Evolutionary conservation across 1,284 basidiomycete species (phyloP), one percentile per base, ranked within the genome.

Genomic region (Boletus hoseneyae): DNA sequence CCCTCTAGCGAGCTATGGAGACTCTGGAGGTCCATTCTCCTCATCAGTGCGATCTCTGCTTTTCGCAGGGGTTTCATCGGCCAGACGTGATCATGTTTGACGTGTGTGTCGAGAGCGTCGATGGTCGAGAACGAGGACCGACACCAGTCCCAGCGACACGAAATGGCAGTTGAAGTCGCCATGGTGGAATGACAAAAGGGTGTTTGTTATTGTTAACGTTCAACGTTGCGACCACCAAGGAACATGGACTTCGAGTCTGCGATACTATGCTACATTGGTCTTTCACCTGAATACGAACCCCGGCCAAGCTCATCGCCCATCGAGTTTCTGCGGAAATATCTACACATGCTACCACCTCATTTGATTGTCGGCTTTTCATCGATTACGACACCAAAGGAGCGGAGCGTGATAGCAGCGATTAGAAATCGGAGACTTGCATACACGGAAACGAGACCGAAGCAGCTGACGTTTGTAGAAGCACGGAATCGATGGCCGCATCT

Each of bases 361-460:
- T 65, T 89, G 16, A 69, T 81, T 15, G 52, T 60, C 7, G 70
- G 72, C 33, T 89, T 86, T 68, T 80, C 82, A n/a, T 57, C 65
- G n/a, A 66, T 78, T 43, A 85, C 81, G 36, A 82, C 77, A 3
- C 83, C 88, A 3, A 87, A 78, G 53, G 74, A 87, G 53, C 78
- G 89, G 46, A 81, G 83, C 8, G 65, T 63, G 10, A 73, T 91
- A 45, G 68, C 82, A 21, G 62, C 69, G 15, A 83, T 90, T 48
- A 77, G 87, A 25, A 90, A 90, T 62, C 73, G 87, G 42, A 75
- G 89, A 7, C 70, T 85, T 25, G 77, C 76, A 57, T 88, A 82
- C 65, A 70, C 73, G 25, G 70, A 71, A 34, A 74, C 74, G 4
- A 68, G 72, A 42, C 84, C 87, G 19, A 62, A 68, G 2, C 77